Base-by-base conservation (phyloP, 257 asterid genomes). In the Solanum acaule region DNA sequence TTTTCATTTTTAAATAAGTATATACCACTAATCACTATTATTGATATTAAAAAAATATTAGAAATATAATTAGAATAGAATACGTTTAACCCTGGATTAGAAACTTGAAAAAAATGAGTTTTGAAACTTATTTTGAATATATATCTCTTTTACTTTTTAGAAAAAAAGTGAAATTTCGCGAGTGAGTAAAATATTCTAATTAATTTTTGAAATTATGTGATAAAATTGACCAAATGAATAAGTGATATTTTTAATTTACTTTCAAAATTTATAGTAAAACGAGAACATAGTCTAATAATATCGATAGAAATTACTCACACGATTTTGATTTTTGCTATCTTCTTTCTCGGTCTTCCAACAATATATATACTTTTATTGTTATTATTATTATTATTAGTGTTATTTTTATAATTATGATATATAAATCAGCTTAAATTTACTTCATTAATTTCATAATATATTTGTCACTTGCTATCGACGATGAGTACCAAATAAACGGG, bases 381-480 rank as follows among this genome's bases (percentile, higher is more conserved):
- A 15, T 15, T 49, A 8, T 49, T n/a, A n/a, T n/a, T n/a, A n/a
- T n/a, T n/a, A n/a, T n/a, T n/a, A n/a, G n/a, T 49, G 2, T 61
- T 23, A 0, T 61, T 61, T 8, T 61, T 2, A 22, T 61, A 61
- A 22, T 61, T 8, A 61, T 23, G 13, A 22, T 61, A 61, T 61
- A 9, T 8, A 4, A 61, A 9, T 61, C 3, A 61, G 0, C 27
- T 61, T 61, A 9, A 10, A 2, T 4, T 0, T 1, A 65, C 16
- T 10, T n/a, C 3, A 65, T 65, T 65, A 25, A 10, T 65, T n/a
- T 65, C 8, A 65, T 5, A 5, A 11, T 4, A 65, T n/a, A 65
- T n/a, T 1, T 2, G 4, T n/a, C 8, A 65, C 8, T n/a, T 25
- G 5, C 72, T 1, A n/a, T 0, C 16, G 1, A 0, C 16, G 1